A percentile compares a stretch with the other conserved stretches of the same genome.
phyloP scores from a whole-genome alignment of 352 stramenopile genomes.

The Pythium utonaiense region DNA sequence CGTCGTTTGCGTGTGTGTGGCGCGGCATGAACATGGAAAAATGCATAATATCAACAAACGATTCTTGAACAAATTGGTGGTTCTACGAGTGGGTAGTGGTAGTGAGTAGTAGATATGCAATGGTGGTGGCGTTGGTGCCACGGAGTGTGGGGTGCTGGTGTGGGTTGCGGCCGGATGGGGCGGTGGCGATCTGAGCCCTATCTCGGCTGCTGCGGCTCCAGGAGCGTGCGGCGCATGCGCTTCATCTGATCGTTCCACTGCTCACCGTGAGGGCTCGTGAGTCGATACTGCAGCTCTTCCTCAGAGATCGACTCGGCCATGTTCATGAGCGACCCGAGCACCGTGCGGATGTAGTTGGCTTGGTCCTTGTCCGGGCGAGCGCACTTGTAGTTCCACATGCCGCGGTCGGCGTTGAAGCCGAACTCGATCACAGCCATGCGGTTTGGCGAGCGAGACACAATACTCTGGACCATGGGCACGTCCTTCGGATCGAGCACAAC shows the following conservation, averaged over 20 bases:
- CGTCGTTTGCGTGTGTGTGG: background rate
- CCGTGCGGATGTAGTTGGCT: constrained; percentile 89
- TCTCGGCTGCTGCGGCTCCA: constrained; percentile 49
- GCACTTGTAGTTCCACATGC: constrained; percentile 89
- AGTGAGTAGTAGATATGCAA: no score
- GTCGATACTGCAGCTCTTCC: constrained; percentile 87
- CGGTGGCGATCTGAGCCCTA: no score
- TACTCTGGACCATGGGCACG: constrained; percentile 56
- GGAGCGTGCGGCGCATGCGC: constrained; percentile 60
- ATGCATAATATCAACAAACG: background rate
- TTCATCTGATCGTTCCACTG: constrained; percentile 85
- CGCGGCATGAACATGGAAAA: background rate
- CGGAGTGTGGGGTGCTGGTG: no score
- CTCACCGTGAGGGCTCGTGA: constrained; percentile 68
- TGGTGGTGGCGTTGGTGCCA: background rate
- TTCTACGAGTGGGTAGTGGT: no score
- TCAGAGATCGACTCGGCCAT: constrained; percentile 89
- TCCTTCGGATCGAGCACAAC: constrained; percentile 80
- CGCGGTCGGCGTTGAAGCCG: constrained; percentile 82
- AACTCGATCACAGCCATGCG: constrained; percentile 81
- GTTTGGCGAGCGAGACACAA: constrained; percentile 53
- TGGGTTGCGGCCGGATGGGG: no score
- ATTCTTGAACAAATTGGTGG: background rate
- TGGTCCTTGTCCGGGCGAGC: constrained; percentile 85
- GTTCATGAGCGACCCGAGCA: constrained; percentile 88